Evolutionary conservation across 2,329 filamentous ascomycete species (phyloP), one percentile per base, ranked within the genome.

Genomic region (Drechslerella stenobrocha): DNA sequence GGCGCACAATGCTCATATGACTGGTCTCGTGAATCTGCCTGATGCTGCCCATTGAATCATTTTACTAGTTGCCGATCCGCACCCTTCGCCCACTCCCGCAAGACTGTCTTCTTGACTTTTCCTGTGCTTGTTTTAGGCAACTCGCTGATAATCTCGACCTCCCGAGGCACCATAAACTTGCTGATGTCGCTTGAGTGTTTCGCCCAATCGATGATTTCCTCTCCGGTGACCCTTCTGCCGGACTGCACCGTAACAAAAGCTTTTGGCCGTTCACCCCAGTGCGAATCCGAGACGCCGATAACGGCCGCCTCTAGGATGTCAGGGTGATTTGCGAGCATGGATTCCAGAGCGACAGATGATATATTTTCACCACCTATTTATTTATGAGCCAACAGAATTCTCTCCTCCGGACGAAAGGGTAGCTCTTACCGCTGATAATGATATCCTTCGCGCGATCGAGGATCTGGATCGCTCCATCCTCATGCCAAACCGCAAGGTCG

Each of bases 181-280:
- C 88, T 91, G 72, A 98, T 96, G 24, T 81, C 81, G 74, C 87
- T 88, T 73, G 88, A 82, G 70, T 87, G 80, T 76, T 87, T 91
- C 2, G 91, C 90, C 93, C 93, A 98, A 47, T 83, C 77, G 61
- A 97, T 90, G 23, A 98, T 79, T 6, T 89, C 87, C 26, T 85
- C 79, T 0, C 85, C 85, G 2, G 78, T 79, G 15, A 90, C 71
- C 0, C 76, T 74, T 73, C 81, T 83, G n/a, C 84, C 86, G 40
- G 82, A 77, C 74, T 90, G 88, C 28, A 90, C 80, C 0, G 93
- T 97, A 65, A 97, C 79, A 75, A 89, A 98, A 0, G 92, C 93
- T 78, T 96, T 96, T 9, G 93, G 92, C n/a, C 89, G 80, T 78
- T 98, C 93, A 22, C 93, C 93, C 91, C 92, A 98, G 75, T 95